These are phyloP conservation scores for Kodamaea laetipori DNA, from an alignment of 805 yeast genomes.

Conservation along the genomic window DNA sequence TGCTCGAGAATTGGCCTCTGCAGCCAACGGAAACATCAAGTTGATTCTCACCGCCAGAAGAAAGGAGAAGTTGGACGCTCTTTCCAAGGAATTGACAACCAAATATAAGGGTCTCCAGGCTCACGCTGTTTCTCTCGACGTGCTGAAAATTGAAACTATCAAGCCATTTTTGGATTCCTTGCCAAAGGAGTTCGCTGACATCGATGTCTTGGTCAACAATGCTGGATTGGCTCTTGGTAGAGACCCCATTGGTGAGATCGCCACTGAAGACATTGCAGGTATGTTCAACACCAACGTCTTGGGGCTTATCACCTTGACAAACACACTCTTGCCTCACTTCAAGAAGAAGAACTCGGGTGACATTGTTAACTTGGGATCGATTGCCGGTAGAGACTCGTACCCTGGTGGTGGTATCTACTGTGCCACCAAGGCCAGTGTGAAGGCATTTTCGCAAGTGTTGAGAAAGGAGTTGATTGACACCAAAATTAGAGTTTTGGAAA, in stretches of 20 bases:
- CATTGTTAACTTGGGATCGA: slow-evolving; percentile 73
- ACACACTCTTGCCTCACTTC: slow-evolving; percentile 71
- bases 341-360: slow-evolving; percentile 71
- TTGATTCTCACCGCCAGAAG: slow-evolving; percentile 81
- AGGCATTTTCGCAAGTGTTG: slow-evolving; percentile 68
- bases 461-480: slow-evolving; percentile 77
- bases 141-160: slow-evolving; percentile 42
- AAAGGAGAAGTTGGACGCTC: slow-evolving; percentile 54
- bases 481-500: slow-evolving; percentile 67
- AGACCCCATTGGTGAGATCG: slow-evolving; percentile 72
- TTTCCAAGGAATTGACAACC: slow-evolving; percentile 48
- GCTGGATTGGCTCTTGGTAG: slow-evolving; percentile 80
- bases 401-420: slow-evolving; percentile 81
- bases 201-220: slow-evolving; percentile 70
- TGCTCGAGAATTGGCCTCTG: slow-evolving; percentile 80
- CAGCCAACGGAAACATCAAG: slow-evolving; percentile 69
- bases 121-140: slow-evolving; percentile 58
- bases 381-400: slow-evolving; percentile 78
- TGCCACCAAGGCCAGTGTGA: slow-evolving; percentile 72
- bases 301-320: slow-evolving; percentile 83
- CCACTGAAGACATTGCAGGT: slow-evolving; percentile 60
- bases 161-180: slow-evolving; percentile 53
- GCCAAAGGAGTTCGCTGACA: slow-evolving; percentile 61
- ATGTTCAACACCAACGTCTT: slow-evolving; percentile 88
- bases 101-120: slow-evolving; percentile 54